Evolutionary conservation across 2,329 filamentous ascomycete genomes (phyloP).

Genomic region (Arthrobotrys pseudoclavata): DNA sequence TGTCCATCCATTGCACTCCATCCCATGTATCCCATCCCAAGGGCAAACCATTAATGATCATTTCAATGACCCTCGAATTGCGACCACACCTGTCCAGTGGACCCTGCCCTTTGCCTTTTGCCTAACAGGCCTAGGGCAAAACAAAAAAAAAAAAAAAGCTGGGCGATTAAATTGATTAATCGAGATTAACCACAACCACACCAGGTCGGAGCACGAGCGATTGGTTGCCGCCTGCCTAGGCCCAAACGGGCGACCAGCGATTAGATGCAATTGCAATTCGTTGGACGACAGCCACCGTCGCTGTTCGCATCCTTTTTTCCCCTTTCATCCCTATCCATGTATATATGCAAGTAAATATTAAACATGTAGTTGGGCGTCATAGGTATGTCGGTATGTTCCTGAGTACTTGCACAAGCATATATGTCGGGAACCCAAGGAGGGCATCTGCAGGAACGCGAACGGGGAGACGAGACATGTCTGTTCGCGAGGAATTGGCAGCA

Average conservation of each 20-base stretch:
- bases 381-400: constrained; percentile 2
- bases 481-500: constrained; percentile 22
- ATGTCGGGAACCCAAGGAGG: background rate
- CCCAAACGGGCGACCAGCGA: constrained; percentile 15
- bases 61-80: constrained; percentile 56
- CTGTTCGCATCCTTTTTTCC: background rate
- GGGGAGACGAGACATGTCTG: constrained; percentile 29
- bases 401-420: background rate
- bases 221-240: constrained; percentile 49
- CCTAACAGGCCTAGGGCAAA: background rate
- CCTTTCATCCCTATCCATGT: background rate
- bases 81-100: constrained; percentile 50
- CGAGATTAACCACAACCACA: constrained; percentile 43
- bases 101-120: constrained; percentile 26
- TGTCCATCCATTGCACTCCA: background rate
- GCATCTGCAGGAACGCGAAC: constrained; percentile 48
- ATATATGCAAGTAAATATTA: background rate
- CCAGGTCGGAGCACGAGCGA: constrained; percentile 42
- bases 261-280: constrained; percentile 31
- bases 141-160: constrained; percentile 12
- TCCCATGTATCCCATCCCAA: background rate
- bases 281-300: constrained; percentile 30
- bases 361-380: background rate
- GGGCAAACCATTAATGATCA: constrained; percentile 33
- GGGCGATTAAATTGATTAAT: constrained; percentile 51